A percentile compares a stretch with the other conserved stretches of the same genome.
Conservation (phyloP, 257 asterid genomes). For the Solanum chmielewskii region DNA sequence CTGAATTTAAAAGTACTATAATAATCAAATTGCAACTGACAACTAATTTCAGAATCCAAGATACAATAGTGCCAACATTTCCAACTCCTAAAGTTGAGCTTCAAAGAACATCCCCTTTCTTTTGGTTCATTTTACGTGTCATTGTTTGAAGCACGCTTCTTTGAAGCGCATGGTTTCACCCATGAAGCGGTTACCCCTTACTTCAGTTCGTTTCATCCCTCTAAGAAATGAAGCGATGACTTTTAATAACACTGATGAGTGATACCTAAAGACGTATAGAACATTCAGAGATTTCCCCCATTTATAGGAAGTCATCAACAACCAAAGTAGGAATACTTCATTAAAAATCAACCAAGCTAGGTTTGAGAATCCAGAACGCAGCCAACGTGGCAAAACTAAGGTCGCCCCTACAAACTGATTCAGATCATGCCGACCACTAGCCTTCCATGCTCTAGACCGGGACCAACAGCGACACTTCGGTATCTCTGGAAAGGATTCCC, state of each 20-base stretch:
- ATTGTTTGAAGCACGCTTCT: not conserved
- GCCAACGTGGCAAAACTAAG: not conserved
- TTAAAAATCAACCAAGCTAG: not conserved
- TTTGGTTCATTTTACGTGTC: not conserved
- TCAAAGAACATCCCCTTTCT: not conserved
- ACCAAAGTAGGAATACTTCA: not conserved
- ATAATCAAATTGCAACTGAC: not conserved
- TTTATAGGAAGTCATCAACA: not conserved
- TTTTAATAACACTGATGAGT: not conserved
- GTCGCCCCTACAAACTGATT: not conserved
- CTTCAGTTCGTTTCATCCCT: not conserved
- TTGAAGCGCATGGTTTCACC: not conserved
- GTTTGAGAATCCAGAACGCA: not conserved
- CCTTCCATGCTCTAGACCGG: not conserved
- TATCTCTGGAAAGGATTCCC: not conserved
- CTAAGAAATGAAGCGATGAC: not conserved
- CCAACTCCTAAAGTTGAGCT: not conserved
- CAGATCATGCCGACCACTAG: accelerated
- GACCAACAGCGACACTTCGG: not conserved
- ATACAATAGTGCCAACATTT: not conserved
- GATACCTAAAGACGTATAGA: not conserved
- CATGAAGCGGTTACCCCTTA: not conserved
- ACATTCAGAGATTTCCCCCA: not conserved
- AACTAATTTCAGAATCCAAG: not conserved
- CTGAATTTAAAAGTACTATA: too few species aligned